These are phyloP conservation scores for Mucuna pruriens DNA, from an alignment of 306 rosid genomes.

Conservation along the genomic window DNA sequence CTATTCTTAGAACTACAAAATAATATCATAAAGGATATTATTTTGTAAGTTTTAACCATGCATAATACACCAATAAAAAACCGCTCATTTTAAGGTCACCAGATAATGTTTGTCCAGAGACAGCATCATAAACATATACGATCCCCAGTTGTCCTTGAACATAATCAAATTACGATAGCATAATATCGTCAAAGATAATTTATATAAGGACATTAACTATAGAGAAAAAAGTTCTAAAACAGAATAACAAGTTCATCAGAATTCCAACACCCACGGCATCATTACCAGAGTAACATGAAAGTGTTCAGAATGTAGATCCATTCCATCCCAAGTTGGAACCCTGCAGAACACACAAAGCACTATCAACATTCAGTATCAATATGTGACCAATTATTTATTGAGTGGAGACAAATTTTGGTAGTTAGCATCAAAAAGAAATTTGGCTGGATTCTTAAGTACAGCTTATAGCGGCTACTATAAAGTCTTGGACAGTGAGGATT, in stretches of 20 bases:
- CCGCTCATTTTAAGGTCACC: not conserved
- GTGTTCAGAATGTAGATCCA: conserved; percentile 72
- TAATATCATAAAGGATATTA: no score
- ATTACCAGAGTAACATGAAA: not conserved
- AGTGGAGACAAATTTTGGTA: not conserved
- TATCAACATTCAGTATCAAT: conserved; percentile 31
- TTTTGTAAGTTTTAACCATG: no score
- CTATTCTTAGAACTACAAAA: not conserved
- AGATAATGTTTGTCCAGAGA: not conserved
- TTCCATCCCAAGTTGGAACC: conserved; percentile 88
- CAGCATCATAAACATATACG: not conserved
- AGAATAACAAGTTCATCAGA: not conserved
- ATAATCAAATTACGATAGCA: not conserved
- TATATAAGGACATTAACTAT: not conserved
- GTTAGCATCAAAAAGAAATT: not conserved
- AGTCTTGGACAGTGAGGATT: conserved; percentile 35
- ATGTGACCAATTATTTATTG: not conserved
- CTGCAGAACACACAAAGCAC: conserved; percentile 49
- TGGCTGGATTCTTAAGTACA: not conserved
- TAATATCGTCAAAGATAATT: conserved; percentile 8
- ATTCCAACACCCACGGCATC: not conserved
- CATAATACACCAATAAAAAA: not conserved
- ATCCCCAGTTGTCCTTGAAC: not conserved
- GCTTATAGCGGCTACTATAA: not conserved
- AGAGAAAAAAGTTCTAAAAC: not conserved